Percentiles rank a stretch among this genome's conserved stretches.
These are phyloP conservation scores for Thelonectria blattea DNA, from an alignment of 2,329 filamentous ascomycete species.

Conservation along the genomic window DNA sequence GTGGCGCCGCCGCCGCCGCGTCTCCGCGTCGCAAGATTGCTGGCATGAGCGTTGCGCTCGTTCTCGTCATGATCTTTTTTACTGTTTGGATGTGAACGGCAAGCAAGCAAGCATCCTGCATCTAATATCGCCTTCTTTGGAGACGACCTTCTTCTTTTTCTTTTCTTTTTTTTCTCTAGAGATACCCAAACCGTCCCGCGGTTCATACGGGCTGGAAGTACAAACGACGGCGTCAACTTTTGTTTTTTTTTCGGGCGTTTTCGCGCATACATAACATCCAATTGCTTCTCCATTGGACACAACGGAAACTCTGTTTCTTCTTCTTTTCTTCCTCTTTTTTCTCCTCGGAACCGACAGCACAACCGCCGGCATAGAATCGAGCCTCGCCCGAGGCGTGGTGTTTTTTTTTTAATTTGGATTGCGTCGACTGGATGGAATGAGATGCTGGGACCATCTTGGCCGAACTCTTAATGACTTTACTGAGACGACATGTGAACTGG, in stretches of 20 bases:
- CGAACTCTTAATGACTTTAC: conserved; percentile 30
- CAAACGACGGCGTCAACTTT: conserved; percentile 18
- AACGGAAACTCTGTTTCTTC: too few relatives aligned
- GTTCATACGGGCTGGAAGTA: conserved; percentile 32
- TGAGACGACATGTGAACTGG: conserved; percentile 23
- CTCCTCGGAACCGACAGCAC: not conserved
- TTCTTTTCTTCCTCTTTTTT: too few relatives aligned
- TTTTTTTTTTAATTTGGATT: conserved; percentile 6
- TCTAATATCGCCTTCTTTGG: conserved; percentile 6
- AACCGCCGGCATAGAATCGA: not conserved
- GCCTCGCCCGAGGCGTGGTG: not conserved
- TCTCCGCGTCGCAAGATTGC: conserved; percentile 39
- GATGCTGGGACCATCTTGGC: conserved; percentile 23
- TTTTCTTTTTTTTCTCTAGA: conserved; percentile 28
- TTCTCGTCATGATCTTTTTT: conserved; percentile 39
- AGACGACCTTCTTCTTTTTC: not conserved
- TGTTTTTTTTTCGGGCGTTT: not conserved
- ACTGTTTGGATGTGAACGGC: conserved; percentile 40
- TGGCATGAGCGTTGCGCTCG: conserved; percentile 38
- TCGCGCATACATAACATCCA: not conserved
- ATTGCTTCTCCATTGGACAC: not conserved
- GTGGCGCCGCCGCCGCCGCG: conserved; percentile 65
- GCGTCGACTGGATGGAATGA: conserved; percentile 9
- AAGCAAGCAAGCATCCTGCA: not conserved
- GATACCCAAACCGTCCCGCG: conserved; percentile 37